phyloP scores from a whole-genome alignment of 768 basidiomycete genomes.

The Suillus spraguei region DNA sequence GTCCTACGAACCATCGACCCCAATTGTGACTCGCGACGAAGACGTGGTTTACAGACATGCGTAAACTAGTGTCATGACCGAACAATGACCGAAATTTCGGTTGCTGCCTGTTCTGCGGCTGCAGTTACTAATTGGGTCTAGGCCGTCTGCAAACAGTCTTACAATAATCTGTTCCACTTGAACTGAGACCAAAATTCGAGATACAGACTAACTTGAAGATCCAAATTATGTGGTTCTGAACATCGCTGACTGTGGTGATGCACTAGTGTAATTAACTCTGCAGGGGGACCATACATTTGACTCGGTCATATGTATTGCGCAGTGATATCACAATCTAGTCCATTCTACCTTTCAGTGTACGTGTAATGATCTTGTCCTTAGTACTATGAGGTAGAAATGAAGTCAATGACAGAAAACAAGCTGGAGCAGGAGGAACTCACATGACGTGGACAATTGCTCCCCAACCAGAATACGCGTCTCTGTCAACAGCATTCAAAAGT shows the following conservation, averaged over 20 bases:
- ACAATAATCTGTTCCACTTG: background rate
- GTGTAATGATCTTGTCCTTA: conserved; percentile 75
- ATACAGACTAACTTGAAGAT: background rate
- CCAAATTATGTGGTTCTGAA: background rate
- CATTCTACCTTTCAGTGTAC: conserved; percentile 90
- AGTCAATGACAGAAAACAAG: conserved; percentile 15
- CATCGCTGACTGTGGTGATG: background rate
- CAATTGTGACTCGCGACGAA: background rate
- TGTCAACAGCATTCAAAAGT: conserved; percentile 90
- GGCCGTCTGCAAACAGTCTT: background rate
- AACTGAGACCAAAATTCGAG: background rate
- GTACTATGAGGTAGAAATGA: conserved; percentile 45
- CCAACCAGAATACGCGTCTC: conserved; percentile 97
- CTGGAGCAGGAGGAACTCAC: conserved; percentile 49
- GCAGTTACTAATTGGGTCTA: background rate
- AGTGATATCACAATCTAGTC: conserved; percentile 51
- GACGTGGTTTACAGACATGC: background rate
- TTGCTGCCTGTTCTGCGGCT: background rate
- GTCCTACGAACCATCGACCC: conserved; percentile 5
- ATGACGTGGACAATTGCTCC: conserved; percentile 94
- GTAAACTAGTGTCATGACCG: background rate
- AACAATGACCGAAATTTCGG: background rate
- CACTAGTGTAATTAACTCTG: background rate
- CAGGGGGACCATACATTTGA: background rate
- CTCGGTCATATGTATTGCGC: background rate